Percentiles rank a stretch among this genome's conserved stretches.
phyloP scores from a whole-genome alignment of 1,139 yeast species.

The Hemisphaericaspora xylofermentans region DNA sequence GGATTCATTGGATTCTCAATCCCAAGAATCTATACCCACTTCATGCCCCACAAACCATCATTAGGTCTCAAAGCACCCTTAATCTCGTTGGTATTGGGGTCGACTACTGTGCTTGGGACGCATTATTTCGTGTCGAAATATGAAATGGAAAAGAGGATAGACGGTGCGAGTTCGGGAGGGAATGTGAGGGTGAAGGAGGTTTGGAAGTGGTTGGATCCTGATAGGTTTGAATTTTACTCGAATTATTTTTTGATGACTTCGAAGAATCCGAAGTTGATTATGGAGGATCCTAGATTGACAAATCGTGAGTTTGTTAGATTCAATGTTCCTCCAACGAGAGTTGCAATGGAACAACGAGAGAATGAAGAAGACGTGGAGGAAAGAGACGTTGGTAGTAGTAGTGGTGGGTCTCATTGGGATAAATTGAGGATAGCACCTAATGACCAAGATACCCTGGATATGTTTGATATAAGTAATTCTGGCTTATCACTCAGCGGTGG shows the following conservation, averaged over 20 bases:
- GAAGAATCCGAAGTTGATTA: conserved; percentile 32
- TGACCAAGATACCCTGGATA: too few relatives aligned
- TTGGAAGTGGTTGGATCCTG: conserved; percentile 43
- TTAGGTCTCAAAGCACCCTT: not conserved
- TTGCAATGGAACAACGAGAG: not conserved
- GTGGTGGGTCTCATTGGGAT: too few relatives aligned
- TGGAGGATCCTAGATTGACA: conserved; percentile 38
- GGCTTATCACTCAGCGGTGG: too few relatives aligned
- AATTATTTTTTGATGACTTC: conserved; percentile 36
- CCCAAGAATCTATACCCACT: not conserved
- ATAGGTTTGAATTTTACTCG: conserved; percentile 36
- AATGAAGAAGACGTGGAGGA: not conserved
- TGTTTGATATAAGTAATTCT: too few relatives aligned
- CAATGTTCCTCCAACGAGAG: too few relatives aligned
- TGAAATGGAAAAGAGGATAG: not conserved
- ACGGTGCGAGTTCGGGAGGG: not conserved
- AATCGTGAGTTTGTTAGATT: conserved; percentile 19
- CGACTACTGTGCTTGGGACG: not conserved
- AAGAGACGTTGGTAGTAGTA: too few relatives aligned
- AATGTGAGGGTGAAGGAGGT: conserved; percentile 15
- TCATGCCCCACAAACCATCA: not conserved
- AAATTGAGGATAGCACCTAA: too few relatives aligned
- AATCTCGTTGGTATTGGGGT: not conserved
- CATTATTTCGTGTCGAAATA: not conserved
- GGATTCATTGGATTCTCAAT: not conserved